Evolutionary conservation across 345 rosid genomes (phyloP).

Genomic region (Clarkia xantiana): DNA sequence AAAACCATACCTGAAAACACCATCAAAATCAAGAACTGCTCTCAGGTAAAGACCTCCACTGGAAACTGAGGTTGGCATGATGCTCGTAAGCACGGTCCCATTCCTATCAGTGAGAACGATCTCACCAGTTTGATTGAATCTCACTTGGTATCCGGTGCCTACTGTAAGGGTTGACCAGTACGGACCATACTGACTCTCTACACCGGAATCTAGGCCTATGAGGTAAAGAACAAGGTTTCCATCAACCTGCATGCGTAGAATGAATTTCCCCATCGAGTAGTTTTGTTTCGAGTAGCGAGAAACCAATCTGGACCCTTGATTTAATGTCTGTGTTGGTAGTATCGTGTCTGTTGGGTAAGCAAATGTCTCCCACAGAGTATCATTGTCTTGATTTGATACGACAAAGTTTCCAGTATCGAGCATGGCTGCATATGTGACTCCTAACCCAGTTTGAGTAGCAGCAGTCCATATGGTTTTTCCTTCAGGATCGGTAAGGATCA

Average conservation of each 20-base stretch:
- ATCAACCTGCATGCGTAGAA: conserved; percentile 12
- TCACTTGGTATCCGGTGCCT: conserved; percentile 12
- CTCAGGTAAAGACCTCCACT: conserved; percentile 18
- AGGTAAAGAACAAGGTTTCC: conserved; percentile 24
- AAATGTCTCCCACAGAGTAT: conserved; percentile 33
- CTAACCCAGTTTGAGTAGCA: neutral
- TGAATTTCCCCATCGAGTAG: conserved; percentile 24
- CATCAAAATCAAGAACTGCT: conserved; percentile 35
- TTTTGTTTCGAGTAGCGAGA: conserved; percentile 16
- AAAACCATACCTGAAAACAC: conserved; percentile 26
- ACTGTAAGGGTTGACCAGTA: neutral
- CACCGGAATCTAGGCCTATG: conserved; percentile 1
- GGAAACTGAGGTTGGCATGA: conserved; percentile 2
- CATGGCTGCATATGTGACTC: conserved; percentile 2
- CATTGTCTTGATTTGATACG: conserved; percentile 4
- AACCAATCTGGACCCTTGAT: conserved; percentile 4
- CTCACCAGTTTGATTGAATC: conserved; percentile 34
- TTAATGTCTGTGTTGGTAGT: conserved; percentile 31
- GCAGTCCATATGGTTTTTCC: conserved; percentile 5
- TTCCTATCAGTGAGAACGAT: conserved; percentile 16
- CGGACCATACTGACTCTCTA: neutral
- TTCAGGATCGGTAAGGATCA: conserved; percentile 12
- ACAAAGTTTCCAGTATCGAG: conserved; percentile 21
- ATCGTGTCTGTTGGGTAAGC: conserved; percentile 38
- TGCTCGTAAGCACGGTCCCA: neutral